These are phyloP conservation scores for Zygoascus ofunaensis DNA, from an alignment of 805 yeast genomes.

Conservation along the genomic window DNA sequence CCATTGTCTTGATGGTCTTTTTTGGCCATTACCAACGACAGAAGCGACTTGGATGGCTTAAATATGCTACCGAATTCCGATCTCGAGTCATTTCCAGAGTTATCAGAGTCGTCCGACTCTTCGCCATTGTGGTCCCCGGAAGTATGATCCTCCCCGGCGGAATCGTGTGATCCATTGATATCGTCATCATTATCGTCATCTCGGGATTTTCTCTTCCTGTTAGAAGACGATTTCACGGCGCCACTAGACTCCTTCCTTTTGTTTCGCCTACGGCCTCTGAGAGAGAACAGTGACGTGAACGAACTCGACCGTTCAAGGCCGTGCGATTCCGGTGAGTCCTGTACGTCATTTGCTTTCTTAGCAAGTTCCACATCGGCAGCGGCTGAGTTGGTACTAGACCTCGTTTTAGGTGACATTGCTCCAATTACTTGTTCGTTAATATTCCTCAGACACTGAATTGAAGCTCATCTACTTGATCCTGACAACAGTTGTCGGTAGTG, in stretches of 20 bases:
- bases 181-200: constrained; percentile 7
- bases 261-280: constrained; percentile 1
- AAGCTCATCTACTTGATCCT: no score
- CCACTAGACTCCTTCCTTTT: background rate
- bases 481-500: no score
- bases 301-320: constrained; percentile 4
- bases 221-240: background rate
- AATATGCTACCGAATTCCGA: background rate
- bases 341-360: no score
- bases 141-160: no score
- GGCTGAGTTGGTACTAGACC: no score
- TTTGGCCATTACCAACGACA: constrained; percentile 6
- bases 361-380: no score
- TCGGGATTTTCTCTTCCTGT: background rate
- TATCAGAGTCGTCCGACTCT: background rate
- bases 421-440: no score
- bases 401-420: no score
- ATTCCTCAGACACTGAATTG: no score
- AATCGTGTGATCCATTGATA: background rate
- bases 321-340: no score
- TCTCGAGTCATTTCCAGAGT: background rate
- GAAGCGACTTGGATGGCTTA: background rate
- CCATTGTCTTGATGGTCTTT: constrained; percentile 15
- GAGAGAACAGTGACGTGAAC: constrained; percentile 8
- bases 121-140: no score